Base-by-base conservation (phyloP, 768 basidiomycete genomes). In the Boletus huronensis region DNA sequence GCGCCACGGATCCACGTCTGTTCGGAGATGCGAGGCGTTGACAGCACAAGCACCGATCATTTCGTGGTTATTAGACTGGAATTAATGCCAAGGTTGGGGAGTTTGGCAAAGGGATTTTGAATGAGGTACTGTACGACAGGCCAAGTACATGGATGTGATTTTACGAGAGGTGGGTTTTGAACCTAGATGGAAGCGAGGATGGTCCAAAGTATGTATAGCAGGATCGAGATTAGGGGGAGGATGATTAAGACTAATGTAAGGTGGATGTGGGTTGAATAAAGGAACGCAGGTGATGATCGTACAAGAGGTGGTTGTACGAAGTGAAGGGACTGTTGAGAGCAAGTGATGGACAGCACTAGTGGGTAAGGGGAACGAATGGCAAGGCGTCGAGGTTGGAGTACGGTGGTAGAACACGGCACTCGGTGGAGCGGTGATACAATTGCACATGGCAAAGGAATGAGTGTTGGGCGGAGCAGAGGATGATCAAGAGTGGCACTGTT, bases 401-500 rank as follows among this genome's bases (percentile, higher is more conserved):
- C 64, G 60, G 28, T 51, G 44, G 45, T 48, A 36, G 40, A 41
- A 68, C 63, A 63, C 34, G 48, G 39, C 13, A 39, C 46, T 46
- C 26, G 42, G 31, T 23, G 31, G 31, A 44, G 43, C 36, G 28
- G 53, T 28, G 41, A 49, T 66, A 61, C 55, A 52, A 25, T 38
- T 38, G 54, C 35, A 14, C 13, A 51, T 32, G 32, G 50, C 39
- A 52, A 39, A 17, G 41, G 43, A 31, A 40, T 16, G 42, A n/a
- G 29, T 17, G 11, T 43, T 55, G 29, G 7, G n/a, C 23, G n/a
- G n/a, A 14, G 23, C 13, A 13, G 26, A 17, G 32, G 40, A 53
- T 8, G 47, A 31, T 61, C 55, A 70, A 23, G 53, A 53, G 19
- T 31, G 48, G 39, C 50, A 57, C 40, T 50, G 48, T 58, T 61